phyloP scores from a whole-genome alignment of 1,139 yeast species.

The Pichiaceae sp. region DNA sequence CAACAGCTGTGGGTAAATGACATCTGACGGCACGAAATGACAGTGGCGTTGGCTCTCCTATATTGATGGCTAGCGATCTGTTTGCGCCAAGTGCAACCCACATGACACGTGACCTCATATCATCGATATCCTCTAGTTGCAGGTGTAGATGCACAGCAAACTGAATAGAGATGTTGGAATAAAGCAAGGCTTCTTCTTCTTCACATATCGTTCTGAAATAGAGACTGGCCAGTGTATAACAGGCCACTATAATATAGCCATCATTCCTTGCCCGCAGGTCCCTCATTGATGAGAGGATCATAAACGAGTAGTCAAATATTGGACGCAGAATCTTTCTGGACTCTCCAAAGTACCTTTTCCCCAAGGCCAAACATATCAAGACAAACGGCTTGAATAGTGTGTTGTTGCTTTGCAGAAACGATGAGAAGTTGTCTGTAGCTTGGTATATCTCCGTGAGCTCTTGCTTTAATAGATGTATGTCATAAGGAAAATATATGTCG shows the following conservation, averaged over 20 bases:
- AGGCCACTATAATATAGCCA: constrained; percentile 12
- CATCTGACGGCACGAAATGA: constrained; percentile 10
- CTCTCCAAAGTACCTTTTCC: constrained; percentile 13
- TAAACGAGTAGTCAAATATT: constrained; percentile 9
- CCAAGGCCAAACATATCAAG: constrained; percentile 15
- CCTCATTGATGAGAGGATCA: constrained; percentile 10
- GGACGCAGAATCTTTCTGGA: constrained; percentile 9
- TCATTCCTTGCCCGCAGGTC: constrained; percentile 6
- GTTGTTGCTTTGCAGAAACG: constrained; percentile 4
- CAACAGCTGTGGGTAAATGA: constrained; percentile 6
- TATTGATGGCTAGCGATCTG: constrained; percentile 17
- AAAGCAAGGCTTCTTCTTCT: constrained; percentile 18
- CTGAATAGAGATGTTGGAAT: constrained; percentile 18
- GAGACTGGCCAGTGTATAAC: constrained; percentile 14
- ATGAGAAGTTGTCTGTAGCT: constrained; percentile 5
- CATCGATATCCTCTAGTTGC: constrained; percentile 11
- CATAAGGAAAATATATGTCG: constrained; percentile 17
- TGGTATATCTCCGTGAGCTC: constrained; percentile 9
- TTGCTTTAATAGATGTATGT: constrained; percentile 9
- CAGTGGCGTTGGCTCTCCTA: constrained; percentile 17
- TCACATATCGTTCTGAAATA: constrained; percentile 16
- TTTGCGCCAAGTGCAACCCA: constrained; percentile 20
- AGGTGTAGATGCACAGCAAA: constrained; percentile 16
- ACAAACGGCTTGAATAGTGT: constrained; percentile 12
- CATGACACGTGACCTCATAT: constrained; percentile 15